Conservation (phyloP, 176 grass and related monocot genomes). For the Hordeum marinum region DNA sequence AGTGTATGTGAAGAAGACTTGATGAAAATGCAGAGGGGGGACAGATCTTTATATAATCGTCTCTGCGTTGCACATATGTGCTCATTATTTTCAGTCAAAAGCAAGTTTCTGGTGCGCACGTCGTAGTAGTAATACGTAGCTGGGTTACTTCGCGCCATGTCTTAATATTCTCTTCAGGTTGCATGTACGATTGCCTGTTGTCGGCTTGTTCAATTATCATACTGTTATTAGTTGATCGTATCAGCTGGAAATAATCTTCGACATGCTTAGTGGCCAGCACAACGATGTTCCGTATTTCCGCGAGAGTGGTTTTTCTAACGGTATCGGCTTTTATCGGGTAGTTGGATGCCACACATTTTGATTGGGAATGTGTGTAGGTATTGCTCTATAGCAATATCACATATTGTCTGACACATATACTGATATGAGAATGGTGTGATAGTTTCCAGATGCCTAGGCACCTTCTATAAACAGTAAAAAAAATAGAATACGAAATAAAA, state of each 20-base stretch:
- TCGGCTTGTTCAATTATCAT: conserved; percentile 16
- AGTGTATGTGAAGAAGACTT: neutral
- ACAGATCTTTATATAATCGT: conserved; percentile 15
- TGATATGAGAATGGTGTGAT: too few species aligned
- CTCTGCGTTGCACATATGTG: neutral
- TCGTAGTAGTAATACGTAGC: neutral
- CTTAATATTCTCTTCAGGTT: neutral
- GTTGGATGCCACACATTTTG: too few species aligned
- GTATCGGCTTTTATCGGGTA: too few species aligned
- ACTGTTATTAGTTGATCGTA: neutral
- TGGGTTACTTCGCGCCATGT: neutral
- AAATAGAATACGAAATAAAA: too few species aligned
- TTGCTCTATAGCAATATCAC: too few species aligned
- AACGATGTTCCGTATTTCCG: too few species aligned
- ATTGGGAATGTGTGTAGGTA: too few species aligned
- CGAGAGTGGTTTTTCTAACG: too few species aligned
- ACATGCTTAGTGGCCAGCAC: conserved; percentile 33
- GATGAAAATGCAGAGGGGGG: neutral
- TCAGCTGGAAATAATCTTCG: neutral
- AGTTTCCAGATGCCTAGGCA: too few species aligned
- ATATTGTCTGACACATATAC: too few species aligned
- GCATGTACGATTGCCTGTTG: neutral
- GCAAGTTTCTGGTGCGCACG: conserved; percentile 2
- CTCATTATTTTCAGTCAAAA: neutral
- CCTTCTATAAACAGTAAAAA: too few species aligned